Base-by-base conservation (phyloP, 2,329 filamentous ascomycete genomes). In the Nakataea oryzae region DNA sequence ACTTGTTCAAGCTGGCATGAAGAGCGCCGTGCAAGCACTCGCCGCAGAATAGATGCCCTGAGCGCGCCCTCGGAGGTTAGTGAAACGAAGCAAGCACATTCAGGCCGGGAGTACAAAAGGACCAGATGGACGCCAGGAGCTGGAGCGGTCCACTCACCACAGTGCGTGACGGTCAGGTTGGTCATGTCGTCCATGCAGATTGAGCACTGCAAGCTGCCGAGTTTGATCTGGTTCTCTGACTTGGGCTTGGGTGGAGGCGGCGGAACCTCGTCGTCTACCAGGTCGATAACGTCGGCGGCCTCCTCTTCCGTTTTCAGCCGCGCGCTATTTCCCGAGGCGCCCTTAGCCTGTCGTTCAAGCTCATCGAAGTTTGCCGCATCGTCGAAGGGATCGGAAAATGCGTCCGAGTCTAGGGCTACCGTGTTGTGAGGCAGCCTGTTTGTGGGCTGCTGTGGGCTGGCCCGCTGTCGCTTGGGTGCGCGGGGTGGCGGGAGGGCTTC, bases 121-220 rank as follows among this genome's bases (percentile, higher is more conserved):
- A 47, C 30, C 54, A 56, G 54, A 30, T 54, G 58, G 57, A 32
- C 12, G 11, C 24, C 21, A 34, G 12, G 5, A 34, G 9, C 2
- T n/a, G 13, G 27, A 14, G 7, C 27, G 13, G 13, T 34, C 14
- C 6, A 75, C 83, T 66, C 82, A 88, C 86, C 86, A 71, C 86
- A 88, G 71, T 87, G 83, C 3, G 86, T 88, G 57, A 87, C 81
- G 1, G 84, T 86, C 64, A 88, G 68, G 30, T 77, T 75, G 1
- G 78, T 80, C 29, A 78, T 80, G 64, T 84, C 78, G 64, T 88
- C 86, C 83, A 88, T 85, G 72, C 86, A 88, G 63, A 88, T 88
- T 56, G 85, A 83, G 65, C 86, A 88, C 71, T 87, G 83, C 58
- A 87, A 85, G 4, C 76, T 75, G 57, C 78, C 75, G 21, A 88